phyloP scores from a whole-genome alignment of 192 early-diverging fungal species.

The Entomortierella parvispora region DNA sequence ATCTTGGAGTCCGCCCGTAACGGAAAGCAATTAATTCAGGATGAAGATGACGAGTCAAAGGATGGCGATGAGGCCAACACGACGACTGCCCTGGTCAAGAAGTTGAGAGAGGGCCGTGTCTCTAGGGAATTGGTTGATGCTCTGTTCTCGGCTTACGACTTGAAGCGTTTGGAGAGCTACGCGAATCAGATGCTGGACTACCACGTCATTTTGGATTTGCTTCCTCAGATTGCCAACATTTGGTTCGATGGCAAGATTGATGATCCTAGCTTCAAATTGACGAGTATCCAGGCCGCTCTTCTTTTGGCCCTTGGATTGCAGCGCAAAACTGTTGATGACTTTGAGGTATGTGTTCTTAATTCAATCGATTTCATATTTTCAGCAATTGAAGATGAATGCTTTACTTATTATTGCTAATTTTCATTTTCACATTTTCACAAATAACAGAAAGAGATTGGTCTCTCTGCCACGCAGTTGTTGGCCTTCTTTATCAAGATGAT shows the following conservation, averaged over 20 bases:
- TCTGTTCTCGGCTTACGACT: conserved; percentile 82
- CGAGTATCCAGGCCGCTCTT: conserved; percentile 88
- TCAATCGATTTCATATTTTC: neutral
- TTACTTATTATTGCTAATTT: too few relatives aligned
- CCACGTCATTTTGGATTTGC: conserved; percentile 94
- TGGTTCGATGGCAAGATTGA: conserved; percentile 80
- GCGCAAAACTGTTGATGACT: conserved; percentile 88
- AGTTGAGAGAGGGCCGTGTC: conserved; percentile 34
- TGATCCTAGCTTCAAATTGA: conserved; percentile 69
- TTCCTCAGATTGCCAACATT: conserved; percentile 81
- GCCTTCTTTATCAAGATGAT: conserved; percentile 96
- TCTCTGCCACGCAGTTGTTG: conserved; percentile 87
- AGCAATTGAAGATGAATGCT: too few relatives aligned
- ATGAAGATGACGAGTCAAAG: conserved; percentile 8
- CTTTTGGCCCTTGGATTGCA: conserved; percentile 92
- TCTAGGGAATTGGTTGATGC: conserved; percentile 45
- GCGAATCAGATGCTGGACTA: conserved; percentile 96
- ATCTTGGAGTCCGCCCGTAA: conserved; percentile 82
- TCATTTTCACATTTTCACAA: neutral
- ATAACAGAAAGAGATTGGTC: conserved; percentile 79
- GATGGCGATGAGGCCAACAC: neutral
- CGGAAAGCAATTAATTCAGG: conserved; percentile 49
- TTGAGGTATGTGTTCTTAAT: conserved; percentile 58
- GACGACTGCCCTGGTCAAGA: conserved; percentile 26
- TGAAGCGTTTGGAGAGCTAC: conserved; percentile 97